Evolutionary conservation across 1,284 basidiomycete species (phyloP), one percentile per base, ranked within the genome.

Genomic region (Pulveroboletus sp.): DNA sequence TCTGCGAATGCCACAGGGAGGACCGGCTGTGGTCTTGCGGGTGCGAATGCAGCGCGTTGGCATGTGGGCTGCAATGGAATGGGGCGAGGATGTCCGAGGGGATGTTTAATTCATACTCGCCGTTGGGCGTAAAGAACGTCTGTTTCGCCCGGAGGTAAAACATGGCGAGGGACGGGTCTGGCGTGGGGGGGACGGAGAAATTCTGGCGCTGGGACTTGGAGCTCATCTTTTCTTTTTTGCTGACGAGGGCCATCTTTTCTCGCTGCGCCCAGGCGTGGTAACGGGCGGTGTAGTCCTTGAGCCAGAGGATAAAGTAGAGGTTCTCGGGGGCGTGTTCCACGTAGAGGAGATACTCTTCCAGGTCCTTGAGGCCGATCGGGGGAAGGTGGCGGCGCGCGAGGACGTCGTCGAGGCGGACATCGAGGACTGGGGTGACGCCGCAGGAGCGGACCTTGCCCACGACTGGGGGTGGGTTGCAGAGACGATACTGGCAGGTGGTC

Each of bases 261-360:
- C 61, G 72, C 9, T 65, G 72, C 3, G 74, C 74, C 88, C 88
- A 90, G 45, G 80, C 77, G 15, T 76, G 73, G 67, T 88, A 87
- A 39, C 81, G 81, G 24, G 73, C 62, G 43, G 77, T 84, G 72
- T 86, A 90, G 65, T 83, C 86, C 62, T 80, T 82, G 29, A 91
- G 74, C 89, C 89, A 91, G 49, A 91, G 80, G 25, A 81, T 80
- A 65, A 91, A 91, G 65, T 91, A 91, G 17, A 91, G 78, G 65
- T 89, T 89, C 68, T 90, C 87, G 26, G 85, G 81, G 45, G 77
- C 78, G 51, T 79, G 78, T 64, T 91, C 89, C 48, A 88, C 86
- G 70, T 87, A 89, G 35, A 91, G 75, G 46, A 91, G 74, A 81
- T 89, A 91, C 71, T 91, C 89, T 74, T 91, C 88, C 57, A 91